Percentiles rank a stretch among this genome's conserved stretches.
Evolutionary conservation across 2,329 filamentous ascomycete species (phyloP).

Genomic region (Arthroderma uncinatum): DNA sequence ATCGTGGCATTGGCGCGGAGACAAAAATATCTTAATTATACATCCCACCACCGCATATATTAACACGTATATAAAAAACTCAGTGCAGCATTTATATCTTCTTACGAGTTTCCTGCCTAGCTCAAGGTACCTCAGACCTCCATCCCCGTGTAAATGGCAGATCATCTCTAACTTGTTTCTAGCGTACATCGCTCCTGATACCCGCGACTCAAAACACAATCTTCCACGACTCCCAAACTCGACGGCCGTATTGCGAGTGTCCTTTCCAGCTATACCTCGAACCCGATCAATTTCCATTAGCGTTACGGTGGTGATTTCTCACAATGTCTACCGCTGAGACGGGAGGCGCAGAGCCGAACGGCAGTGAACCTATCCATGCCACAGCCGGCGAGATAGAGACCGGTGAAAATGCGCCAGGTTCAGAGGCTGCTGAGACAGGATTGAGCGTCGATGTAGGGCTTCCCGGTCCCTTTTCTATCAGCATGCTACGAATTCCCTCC

Average conservation of each 20-base stretch:
- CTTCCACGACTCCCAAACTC: neutral
- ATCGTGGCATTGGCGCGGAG: neutral
- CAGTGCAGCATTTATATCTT: no score
- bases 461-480: neutral
- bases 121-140: no score
- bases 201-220: neutral
- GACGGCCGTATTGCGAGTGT: neutral
- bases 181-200: neutral
- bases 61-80: no score
- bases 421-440: neutral
- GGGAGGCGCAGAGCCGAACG: neutral
- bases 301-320: neutral
- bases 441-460: neutral
- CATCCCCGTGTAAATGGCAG: no score
- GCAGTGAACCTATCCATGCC: neutral
- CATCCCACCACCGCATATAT: neutral
- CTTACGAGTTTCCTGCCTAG: no score
- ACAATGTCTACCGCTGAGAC: neutral
- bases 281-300: neutral
- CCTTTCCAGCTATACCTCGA: neutral
- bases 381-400: neutral
- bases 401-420: neutral
- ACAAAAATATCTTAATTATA: neutral
- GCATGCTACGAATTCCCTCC: neutral
- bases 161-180: no score